These are phyloP conservation scores for Sporothrix pseudoabietina DNA, from an alignment of 2,329 filamentous ascomycete genomes.

Conservation along the genomic window DNA sequence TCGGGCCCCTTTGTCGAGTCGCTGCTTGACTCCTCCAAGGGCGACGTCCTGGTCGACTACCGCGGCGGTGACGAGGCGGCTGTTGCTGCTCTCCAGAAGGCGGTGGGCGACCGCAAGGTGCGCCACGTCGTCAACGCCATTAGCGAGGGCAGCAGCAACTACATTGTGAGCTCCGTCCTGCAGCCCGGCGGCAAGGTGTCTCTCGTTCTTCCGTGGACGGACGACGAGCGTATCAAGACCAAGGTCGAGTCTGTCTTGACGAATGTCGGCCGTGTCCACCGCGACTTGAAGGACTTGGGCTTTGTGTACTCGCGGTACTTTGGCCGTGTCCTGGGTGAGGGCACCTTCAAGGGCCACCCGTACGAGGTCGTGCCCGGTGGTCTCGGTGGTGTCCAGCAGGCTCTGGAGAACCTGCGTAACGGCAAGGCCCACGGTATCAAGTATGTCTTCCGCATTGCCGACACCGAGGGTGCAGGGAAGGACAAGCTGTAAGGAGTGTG, in stretches of 20 bases:
- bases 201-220: slow-evolving; percentile 37
- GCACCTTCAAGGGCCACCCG: slow-evolving; percentile 51
- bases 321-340: slow-evolving; percentile 44
- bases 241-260: slow-evolving; percentile 35
- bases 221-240: slow-evolving; percentile 34
- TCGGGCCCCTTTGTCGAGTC: slow-evolving; percentile 49
- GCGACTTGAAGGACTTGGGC: slow-evolving; percentile 42
- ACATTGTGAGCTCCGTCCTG: slow-evolving; percentile 45
- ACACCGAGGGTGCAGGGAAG: slow-evolving; percentile 31
- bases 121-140: slow-evolving; percentile 48
- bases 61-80: slow-evolving; percentile 52
- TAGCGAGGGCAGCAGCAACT: slow-evolving; percentile 47
- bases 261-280: slow-evolving; percentile 37
- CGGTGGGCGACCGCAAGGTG: slow-evolving; percentile 40
- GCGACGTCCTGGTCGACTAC: slow-evolving; percentile 59
- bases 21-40: slow-evolving; percentile 50
- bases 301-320: slow-evolving; percentile 45
- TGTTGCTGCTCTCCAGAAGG: slow-evolving; percentile 43
- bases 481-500: not conserved
- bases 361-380: slow-evolving; percentile 54
- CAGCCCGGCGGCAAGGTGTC: slow-evolving; percentile 40
- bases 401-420: slow-evolving; percentile 53
- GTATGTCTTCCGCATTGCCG: slow-evolving; percentile 54
- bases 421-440: slow-evolving; percentile 62
- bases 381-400: slow-evolving; percentile 53